Evolutionary conservation across 2,329 filamentous ascomycete species (phyloP).

Genomic region (Emericellopsis cladophorae): DNA sequence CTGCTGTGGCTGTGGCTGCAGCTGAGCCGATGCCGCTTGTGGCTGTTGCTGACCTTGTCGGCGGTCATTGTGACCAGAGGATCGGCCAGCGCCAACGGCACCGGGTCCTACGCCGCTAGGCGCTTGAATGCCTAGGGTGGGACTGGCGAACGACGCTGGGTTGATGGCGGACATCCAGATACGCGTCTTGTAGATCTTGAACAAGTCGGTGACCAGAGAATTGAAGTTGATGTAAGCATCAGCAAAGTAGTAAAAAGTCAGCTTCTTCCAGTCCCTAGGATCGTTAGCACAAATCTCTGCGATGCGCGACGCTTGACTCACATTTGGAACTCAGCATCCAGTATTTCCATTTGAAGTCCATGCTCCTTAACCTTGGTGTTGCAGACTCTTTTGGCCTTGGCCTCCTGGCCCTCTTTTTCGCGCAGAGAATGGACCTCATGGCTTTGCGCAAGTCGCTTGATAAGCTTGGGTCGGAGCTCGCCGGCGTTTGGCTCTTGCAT

Average conservation of each 20-base stretch:
- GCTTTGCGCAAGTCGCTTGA: constrained; percentile 83
- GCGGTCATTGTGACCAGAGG: constrained; percentile 26
- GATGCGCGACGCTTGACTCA: constrained; percentile 34
- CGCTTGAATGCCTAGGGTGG: constrained; percentile 57
- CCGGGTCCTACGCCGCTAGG: constrained; percentile 55
- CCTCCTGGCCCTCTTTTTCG: constrained; percentile 95
- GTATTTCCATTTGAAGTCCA: constrained; percentile 92
- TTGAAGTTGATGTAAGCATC: constrained; percentile 99
- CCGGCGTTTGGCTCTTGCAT: constrained; percentile 57
- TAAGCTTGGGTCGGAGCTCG: constrained; percentile 89
- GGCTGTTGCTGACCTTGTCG: constrained; percentile 27
- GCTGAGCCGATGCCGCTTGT: constrained; percentile 17
- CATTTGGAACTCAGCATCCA: constrained; percentile 98
- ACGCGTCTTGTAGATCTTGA: constrained; percentile 98
- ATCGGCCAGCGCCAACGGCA: constrained; percentile 46
- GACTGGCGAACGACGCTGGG: constrained; percentile 83
- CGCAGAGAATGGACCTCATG: constrained; percentile 82
- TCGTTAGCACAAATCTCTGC: constrained; percentile 4
- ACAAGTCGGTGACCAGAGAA: constrained; percentile 87
- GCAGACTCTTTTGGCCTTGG: constrained; percentile 91
- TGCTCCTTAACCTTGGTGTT: constrained; percentile 96
- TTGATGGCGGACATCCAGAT: constrained; percentile 99
- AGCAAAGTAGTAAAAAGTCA: constrained; percentile 98
- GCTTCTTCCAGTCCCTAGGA: constrained; percentile 88
- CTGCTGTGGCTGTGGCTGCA: constrained; percentile 10